Base-by-base conservation (phyloP, 2,329 filamentous ascomycete species). In the Moelleriella libera region DNA sequence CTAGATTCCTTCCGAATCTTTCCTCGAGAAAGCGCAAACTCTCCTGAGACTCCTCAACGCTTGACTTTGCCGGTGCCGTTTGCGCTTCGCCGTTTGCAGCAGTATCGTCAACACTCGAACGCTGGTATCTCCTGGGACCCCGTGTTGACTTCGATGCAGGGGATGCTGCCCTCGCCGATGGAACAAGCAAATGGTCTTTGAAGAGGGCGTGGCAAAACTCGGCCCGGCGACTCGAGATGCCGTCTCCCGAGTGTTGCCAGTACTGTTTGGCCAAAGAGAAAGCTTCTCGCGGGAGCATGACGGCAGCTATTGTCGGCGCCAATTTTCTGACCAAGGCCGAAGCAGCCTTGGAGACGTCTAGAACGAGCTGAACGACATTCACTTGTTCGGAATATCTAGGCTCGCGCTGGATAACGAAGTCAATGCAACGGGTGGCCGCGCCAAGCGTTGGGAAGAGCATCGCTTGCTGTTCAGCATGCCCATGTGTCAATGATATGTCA, bases 221-320 rank as follows among this genome's bases (percentile, higher is more conserved):
- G 34, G 88, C 89, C 41, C 88, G 79, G 45, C 92, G 82, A 61
- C 89, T 96, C 1, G 89, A 96, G 11, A 95, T 74, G 12, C 92
- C 92, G 51, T 95, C 89, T 21, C 92, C 92, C 1, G 86, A 85
- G 63, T 98, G 92, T 63, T 97, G 92, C 92, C 92, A 98, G 58
- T 94, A 96, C 57, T 88, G 78, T 63, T 96, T 97, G n/a, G 88
- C 86, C 50, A 85, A 64, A 5, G 78, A 67, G 56, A 83, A 89
- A 14, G 79, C 67, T 10, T 80, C 76, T 43, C 75, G 69, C 0
- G 82, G 78, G 55, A 83, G 88, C 41, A 97, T 60, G 3, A 95
- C 80, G 29, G 80, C 81, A 1, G 76, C 84, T 28, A 89, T 68
- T 8, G 73, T 70, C 0, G 83, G 81, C 2, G 68, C 67, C 30